Conservation (phyloP, 2,329 filamentous ascomycete species). For the Neofusicoccum parvum region DNA sequence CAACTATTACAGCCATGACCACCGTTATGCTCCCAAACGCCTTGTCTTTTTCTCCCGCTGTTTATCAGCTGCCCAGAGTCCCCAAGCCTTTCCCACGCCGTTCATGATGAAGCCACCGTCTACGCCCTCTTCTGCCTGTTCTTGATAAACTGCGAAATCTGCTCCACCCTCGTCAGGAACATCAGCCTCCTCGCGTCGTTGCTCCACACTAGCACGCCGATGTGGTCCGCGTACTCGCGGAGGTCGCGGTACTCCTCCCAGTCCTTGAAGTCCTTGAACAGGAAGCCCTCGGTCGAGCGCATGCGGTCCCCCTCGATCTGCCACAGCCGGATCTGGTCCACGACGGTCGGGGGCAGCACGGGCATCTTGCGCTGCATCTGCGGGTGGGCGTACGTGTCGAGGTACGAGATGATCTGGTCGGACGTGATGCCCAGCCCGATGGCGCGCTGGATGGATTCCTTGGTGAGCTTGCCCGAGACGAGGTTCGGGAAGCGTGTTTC, state of each 20-base stretch:
- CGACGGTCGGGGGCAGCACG: slow-evolving; percentile 88
- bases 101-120: not conserved
- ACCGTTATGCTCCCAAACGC: no score
- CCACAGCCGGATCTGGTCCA: slow-evolving; percentile 97
- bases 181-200: slow-evolving; percentile 80
- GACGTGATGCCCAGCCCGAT: slow-evolving; percentile 90
- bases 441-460: slow-evolving; percentile 82
- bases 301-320: slow-evolving; percentile 96
- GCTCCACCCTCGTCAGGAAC: slow-evolving; percentile 89
- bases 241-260: slow-evolving; percentile 70
- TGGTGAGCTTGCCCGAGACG: slow-evolving; percentile 87
- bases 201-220: slow-evolving; percentile 87
- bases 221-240: slow-evolving; percentile 77
- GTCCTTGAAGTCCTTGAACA: slow-evolving; percentile 85
- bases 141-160: slow-evolving; percentile 63
- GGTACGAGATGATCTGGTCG: slow-evolving; percentile 92
- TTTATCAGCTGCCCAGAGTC: no score
- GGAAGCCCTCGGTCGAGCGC: slow-evolving; percentile 77
- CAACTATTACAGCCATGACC: no score
- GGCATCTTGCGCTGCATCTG: slow-evolving; percentile 80
- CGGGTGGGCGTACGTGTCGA: slow-evolving; percentile 89
- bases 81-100: no score
- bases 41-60: no score
- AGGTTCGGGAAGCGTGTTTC: slow-evolving; percentile 92
- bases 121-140: slow-evolving; percentile 24